Base-by-base conservation (phyloP, 176 grass and related monocot genomes). In the Ampelocalamus luodianensis region DNA sequence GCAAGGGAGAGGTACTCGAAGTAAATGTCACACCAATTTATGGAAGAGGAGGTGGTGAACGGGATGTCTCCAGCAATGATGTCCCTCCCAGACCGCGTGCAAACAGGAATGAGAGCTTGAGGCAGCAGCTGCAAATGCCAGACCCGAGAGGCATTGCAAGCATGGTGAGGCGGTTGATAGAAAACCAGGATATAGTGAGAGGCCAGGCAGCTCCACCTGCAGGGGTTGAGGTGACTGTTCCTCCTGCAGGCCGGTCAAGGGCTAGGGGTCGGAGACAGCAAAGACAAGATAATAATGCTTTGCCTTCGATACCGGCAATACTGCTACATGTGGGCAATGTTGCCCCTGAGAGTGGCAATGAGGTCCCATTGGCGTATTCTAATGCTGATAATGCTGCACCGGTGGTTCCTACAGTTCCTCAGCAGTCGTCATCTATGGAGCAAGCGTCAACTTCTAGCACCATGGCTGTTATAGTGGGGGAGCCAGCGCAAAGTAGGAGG, bases 11-110 rank as follows among this genome's bases (percentile, higher is more conserved):
- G 81, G 85, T 98, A 68, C 78, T 92, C 0, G 76, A 90, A 71
- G 58, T 45, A 56, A 88, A 88, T 36, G 75, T 96, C 65, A 99
- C 91, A 1, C 96, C 93, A 1, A 99, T 99, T 49, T 99, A 94
- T 78, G 96, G 93, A 38, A 90, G 93, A 77, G 96, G 93, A 6
- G 78, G 75, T 0, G 80, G 45, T 58, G 83, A 88, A 77, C 64
- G 12, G 45, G 38, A 79, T 27, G 22, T 66, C 14, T 18, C 64
- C 10, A 45, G 8, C 45, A 76, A 77, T 58, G 66, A 88, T 50
- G 87, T 94, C 46, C 96, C 96, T 10, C 93, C 93, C 13, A 94
- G 93, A 68, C 96, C 93, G 0, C 26, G 10, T 4, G 93, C 89
- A 48, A 74, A 64, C 20, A 91, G 96, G 82, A 86, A 5, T 1